Evolutionary conservation across 2,329 filamentous ascomycete species (phyloP), one percentile per base, ranked within the genome.

Genomic region (Ceratocystis cubensis): DNA sequence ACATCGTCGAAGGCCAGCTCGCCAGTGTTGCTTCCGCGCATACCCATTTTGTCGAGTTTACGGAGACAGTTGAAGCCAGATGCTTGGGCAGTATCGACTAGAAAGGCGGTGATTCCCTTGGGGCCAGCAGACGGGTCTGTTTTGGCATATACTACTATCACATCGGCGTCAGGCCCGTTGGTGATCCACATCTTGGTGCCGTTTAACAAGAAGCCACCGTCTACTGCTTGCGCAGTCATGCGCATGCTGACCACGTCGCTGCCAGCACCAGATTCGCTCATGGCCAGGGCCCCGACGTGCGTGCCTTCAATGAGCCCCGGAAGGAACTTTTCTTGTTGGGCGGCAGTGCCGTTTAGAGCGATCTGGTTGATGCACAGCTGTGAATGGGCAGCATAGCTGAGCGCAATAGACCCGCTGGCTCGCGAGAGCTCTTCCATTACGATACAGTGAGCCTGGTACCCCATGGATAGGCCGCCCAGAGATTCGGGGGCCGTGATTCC

Each of bases 161-260:
- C 81, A 75, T 96, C 84, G n/a, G 94, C 94, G 74, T 97, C 92
- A 0, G 93, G 93, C 3, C 93, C 90, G 76, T 99, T 99, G 69
- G 93, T 99, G 74, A 99, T 99, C 93, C 93, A 99, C 93, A 97
- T 96, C 81, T 99, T 96, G 69, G 87, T 89, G 41, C 92, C 93
- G 73, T 92, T 91, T 66, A 99, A 79, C 22, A 92, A 69, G 75
- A 88, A 96, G 33, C 93, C 93, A 45, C 91, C 92, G 72, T 94
- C 88, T 10, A 90, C 88, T 70, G 84, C 81, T 74, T 84, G 88
- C 0, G 92, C 93, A 2, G 84, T 87, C 57, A 87, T 95, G 75
- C 92, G 90, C 93, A 97, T 97, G 76, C 88, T 89, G 33, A 99
- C 92, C 2, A 99, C 93, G 76, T 99, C 93, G 71, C 88, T 92